Base-by-base conservation (phyloP, 2,329 filamentous ascomycete species). In the Colletotrichum sp. region DNA sequence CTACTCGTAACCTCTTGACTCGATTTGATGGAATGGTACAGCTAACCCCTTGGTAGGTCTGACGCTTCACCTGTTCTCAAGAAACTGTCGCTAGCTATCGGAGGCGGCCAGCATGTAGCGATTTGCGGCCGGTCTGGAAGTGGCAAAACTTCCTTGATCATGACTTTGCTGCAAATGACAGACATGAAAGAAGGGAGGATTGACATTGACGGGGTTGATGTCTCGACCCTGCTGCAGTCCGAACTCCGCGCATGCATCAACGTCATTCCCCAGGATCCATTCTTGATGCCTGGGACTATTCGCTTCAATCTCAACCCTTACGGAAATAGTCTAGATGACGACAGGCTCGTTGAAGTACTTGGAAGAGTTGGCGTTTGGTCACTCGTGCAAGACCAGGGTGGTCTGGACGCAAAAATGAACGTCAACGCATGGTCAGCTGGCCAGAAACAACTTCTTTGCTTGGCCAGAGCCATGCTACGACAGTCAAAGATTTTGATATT, bases 41-140 rank as follows among this genome's bases (percentile, higher is more conserved):
- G 8, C 63, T 30, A 25, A 57, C 16, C 4, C 8, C 5, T 5
- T 9, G n/a, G 2, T 32, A 74, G 71, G 4, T n/a, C 13, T 5
- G 69, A 59, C 8, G 8, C 61, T 5, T 32, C 48, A 15, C 27
- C 63, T 3, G 13, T 73, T 5, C 69, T 75, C 39, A 73, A 73
- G 11, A 19, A 64, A 12, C n/a, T 75, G 3, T 57, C 73, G 1
- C 13, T 75, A 3, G 5, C n/a, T 2, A 8, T 72, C 3, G 39
- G 30, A 6, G 39, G 63, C 5, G 55, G 69, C 15, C 36, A 72
- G 13, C 73, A 75, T 27, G 27, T 75, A 3, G 73, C 73, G 0
- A 59, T 75, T 4, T 64, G 39, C 19, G 73, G 73, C 11, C 73
- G 69, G 2, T 75, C 73, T 5, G 73, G 73, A 16, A 72, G 73